Evolutionary conservation across 495 filamentous ascomycete genomes (phyloP), one percentile per base, ranked within the genome.

Genomic region (Penicillium coffeae): DNA sequence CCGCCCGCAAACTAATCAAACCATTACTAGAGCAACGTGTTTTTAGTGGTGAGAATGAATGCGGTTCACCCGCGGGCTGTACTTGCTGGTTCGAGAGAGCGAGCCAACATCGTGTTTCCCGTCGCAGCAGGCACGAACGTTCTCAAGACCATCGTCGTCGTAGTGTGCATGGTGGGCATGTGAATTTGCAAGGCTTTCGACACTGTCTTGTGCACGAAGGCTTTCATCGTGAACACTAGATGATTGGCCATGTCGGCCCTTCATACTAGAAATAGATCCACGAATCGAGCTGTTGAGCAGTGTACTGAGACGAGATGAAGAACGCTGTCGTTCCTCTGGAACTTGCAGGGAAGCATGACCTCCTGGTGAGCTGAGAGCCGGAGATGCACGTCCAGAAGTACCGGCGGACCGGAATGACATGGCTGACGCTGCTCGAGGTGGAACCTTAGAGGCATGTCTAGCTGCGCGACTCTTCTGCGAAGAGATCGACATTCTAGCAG

Each of bases 91-190:
- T 40, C 75, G 65, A 9, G 71, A 66, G 12, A 79, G 66, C 21
- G 75, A 75, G 40, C 75, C 63, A 35, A 79, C 76, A 49, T 77
- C 72, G 45, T 77, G 73, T 22, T 88, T 91, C 53, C 89, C 93
- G 81, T 96, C 93, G 68, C 93, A 98, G 71, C 93, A 98, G 44
- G 90, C 91, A 63, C 93, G 78, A 40, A 98, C 93, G 62, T 98
- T 96, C 71, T 96, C 94, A 54, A 98, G 75, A 48, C 83, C 74
- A 58, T 90, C 88, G 13, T 80, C 70, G 48, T 95, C 88, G 54
- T 90, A 85, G 48, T 73, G 69, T 59, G 89, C 86, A 54, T 82
- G 76, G 25, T 30, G 25, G 4, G 25, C 25, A 30, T 30, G 25
- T 30, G 25, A 10, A n/a, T n/a, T n/a, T 48, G 87, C 75, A 25